Evolutionary conservation across 2,329 filamentous ascomycete genomes (phyloP), one percentile per base, ranked within the genome.

Genomic region (Colletotrichum destructivum): DNA sequence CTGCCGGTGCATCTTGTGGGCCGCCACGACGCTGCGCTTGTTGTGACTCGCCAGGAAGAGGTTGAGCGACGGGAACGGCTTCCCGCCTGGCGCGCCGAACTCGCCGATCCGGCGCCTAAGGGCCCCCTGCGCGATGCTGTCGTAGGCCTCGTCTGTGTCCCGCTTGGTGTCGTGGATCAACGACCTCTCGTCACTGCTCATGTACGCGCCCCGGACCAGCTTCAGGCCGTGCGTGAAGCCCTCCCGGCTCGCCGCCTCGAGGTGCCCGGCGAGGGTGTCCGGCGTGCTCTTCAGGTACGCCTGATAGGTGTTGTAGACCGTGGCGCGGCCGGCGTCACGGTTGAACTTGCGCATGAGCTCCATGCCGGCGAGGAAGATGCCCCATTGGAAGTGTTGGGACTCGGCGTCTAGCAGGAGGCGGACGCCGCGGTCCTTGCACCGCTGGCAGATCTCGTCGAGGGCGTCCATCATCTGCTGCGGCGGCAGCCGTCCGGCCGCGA

Each of bases 31-130:
- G 51, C 66, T 69, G 31, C 51, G 52, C 60, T 57, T 88, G 79
- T 98, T 98, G 84, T 98, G 95, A 2, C 93, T 93, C 12, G 95
- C 95, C n/a, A 98, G 86, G 35, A 97, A 90, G 26, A 97, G 77
- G 75, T 86, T 86, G 12, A 91, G 60, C 0, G 66, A 86, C 2
- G 81, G 80, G 0, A 91, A 91, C 77, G 91, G 92, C 66, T 71
- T 82, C 82, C 75, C 82, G 2, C 42, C 66, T 11, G 74, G 77
- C 18, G 65, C 44, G 2, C 66, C 55, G 3, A 57, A 54, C 1
- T 83, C 78, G 46, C 85, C 87, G 86, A 92, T 95, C 70, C 87
- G 82, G 68, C 90, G 87, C 21, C 86, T 88, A 63, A 97, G 85
- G 8, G 97, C 84, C 11, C 89, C 88, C 55, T 90, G 88, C 0